Conservation (phyloP, 2,329 filamentous ascomycete genomes). For the Sporothrix sp. region DNA sequence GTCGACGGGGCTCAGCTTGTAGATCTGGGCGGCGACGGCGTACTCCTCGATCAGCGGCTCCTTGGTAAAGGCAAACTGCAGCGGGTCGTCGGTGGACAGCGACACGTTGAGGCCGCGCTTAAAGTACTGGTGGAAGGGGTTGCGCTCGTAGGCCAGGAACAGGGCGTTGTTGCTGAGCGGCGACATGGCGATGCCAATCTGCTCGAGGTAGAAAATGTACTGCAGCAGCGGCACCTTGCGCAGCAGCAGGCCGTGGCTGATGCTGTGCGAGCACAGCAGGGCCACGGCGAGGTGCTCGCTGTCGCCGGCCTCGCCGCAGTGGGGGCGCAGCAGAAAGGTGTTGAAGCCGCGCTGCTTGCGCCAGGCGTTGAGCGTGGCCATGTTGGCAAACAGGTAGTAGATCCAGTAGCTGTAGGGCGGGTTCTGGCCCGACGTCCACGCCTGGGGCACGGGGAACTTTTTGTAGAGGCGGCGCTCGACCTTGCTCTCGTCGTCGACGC, state of each 20-base stretch:
- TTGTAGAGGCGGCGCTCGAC: constrained; percentile 85
- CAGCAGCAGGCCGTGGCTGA: constrained; percentile 85
- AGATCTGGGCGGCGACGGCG: constrained; percentile 94
- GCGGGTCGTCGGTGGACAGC: constrained; percentile 87
- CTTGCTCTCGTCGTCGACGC: constrained; percentile 97
- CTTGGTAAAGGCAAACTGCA: constrained; percentile 98
- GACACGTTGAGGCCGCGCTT: constrained; percentile 90
- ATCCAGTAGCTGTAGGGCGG: constrained; percentile 99
- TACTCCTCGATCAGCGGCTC: constrained; percentile 98
- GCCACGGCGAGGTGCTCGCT: constrained; percentile 92
- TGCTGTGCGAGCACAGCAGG: constrained; percentile 87
- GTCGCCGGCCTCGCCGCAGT: constrained; percentile 94
- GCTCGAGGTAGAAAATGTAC: constrained; percentile 95
- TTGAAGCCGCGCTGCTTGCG: constrained; percentile 88
- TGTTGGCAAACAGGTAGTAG: constrained; percentile 93
- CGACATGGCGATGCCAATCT: constrained; percentile 99
- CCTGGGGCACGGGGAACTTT: constrained; percentile 84
- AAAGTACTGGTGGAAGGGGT: constrained; percentile 94
- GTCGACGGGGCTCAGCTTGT: constrained; percentile 91
- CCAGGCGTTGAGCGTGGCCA: constrained; percentile 85
- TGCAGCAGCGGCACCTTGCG: constrained; percentile 91
- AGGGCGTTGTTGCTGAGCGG: constrained; percentile 95
- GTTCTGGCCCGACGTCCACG: constrained; percentile 88
- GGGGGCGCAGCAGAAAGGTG: constrained; percentile 83
- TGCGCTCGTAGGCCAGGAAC: constrained; percentile 92